Conservation (phyloP, 2,329 filamentous ascomycete genomes). For the Tympanopsis confertula region DNA sequence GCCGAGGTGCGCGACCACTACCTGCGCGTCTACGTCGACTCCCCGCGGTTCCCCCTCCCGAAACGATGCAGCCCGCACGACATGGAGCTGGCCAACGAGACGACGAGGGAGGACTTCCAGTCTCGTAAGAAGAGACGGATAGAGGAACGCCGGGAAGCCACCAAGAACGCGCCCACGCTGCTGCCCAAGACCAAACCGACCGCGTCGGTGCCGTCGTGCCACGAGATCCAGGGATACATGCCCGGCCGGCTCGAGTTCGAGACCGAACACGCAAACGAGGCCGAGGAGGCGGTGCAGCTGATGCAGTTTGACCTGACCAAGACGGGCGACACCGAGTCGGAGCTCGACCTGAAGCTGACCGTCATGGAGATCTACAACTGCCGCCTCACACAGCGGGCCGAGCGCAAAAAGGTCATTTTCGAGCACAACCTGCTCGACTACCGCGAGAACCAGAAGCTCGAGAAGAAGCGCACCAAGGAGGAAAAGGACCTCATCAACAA, state of each 20-base stretch:
- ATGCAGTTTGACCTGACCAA: conserved; percentile 98
- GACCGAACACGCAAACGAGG: conserved; percentile 94
- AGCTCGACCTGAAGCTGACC: conserved; percentile 94
- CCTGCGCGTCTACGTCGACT: conserved; percentile 74
- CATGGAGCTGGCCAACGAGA: conserved; percentile 63
- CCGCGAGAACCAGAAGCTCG: conserved; percentile 72
- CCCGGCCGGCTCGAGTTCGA: conserved; percentile 94
- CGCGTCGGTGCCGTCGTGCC: conserved; percentile 85
- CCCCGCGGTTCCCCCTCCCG: conserved; percentile 73
- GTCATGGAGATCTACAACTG: conserved; percentile 98
- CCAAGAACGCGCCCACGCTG: conserved; percentile 70
- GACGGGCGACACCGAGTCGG: conserved; percentile 79
- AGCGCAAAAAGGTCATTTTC: conserved; percentile 92
- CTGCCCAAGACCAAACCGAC: conserved; percentile 93
- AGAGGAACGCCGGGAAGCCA: conserved; percentile 77
- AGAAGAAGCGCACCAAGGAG: conserved; percentile 94
- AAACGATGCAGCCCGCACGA: conserved; percentile 76
- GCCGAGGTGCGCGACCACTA: conserved; percentile 96
- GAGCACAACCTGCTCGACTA: conserved; percentile 92
- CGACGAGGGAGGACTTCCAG: conserved; percentile 88
- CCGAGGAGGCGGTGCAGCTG: conserved; percentile 92
- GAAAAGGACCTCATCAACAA: conserved; percentile 85
- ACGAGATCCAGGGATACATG: conserved; percentile 98
- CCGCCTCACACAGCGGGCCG: conserved; percentile 76
- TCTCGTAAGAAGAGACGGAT: conserved; percentile 84